These are phyloP conservation scores for Chenopodium quinoa DNA, from an alignment of 148 eudicot species.

Conservation along the genomic window DNA sequence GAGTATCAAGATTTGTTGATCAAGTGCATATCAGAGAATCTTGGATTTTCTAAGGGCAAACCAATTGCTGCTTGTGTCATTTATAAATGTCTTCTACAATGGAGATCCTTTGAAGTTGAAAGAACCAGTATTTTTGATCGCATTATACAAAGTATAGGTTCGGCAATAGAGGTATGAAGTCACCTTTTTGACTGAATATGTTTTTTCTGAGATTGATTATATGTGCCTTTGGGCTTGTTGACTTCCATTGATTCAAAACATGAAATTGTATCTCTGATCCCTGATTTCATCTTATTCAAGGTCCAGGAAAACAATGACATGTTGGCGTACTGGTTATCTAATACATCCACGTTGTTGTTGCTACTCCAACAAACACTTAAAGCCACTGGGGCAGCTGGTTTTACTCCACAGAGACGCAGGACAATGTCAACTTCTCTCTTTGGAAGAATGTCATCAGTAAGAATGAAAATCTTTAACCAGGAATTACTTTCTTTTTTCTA, in stretches of 20 bases:
- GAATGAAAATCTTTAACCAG: constrained; percentile 3
- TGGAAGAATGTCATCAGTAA: constrained; percentile 97
- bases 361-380: constrained; percentile 97
- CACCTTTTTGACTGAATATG: neutral
- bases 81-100: constrained; percentile 93
- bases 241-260: neutral
- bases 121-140: constrained; percentile 89
- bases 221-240: neutral
- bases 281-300: constrained; percentile 41
- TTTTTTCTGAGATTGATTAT: neutral
- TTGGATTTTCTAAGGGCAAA: constrained; percentile 90
- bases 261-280: constrained; percentile 13
- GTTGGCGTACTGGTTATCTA: constrained; percentile 89
- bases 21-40: constrained; percentile 83
- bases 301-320: constrained; percentile 77
- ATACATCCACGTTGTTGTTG: constrained; percentile 80
- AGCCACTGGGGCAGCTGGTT: constrained; percentile 88
- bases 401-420: constrained; percentile 88
- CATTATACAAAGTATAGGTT: constrained; percentile 80
- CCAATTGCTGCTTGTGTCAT: constrained; percentile 90
- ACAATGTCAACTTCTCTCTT: constrained; percentile 84
- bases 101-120: constrained; percentile 99
- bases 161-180: constrained; percentile 73
- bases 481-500: neutral
- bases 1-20: constrained; percentile 92